Evolutionary conservation across 2,329 filamentous ascomycete genomes (phyloP), one percentile per base, ranked within the genome.

Genomic region (Alternaria hordeiaustralica): DNA sequence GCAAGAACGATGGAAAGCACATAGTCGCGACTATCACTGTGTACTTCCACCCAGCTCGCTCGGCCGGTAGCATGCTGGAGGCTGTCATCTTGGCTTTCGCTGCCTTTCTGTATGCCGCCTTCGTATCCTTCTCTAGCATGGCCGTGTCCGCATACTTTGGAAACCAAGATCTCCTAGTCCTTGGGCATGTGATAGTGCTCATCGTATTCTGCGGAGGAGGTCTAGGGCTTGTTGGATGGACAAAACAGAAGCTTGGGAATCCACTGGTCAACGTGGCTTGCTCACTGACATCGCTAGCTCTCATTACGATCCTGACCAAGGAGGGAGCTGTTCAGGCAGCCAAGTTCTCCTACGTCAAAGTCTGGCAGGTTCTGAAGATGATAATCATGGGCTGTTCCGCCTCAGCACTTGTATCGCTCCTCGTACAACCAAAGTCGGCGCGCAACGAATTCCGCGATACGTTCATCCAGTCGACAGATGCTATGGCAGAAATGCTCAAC

Each of bases 21-120:
- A 90, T 97, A 75, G 93, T 97, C 55, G 94, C 94, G 30, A 97
- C 95, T 3, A 89, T 97, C 61, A 96, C 93, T 1, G 94, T 97
- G 11, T 98, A 97, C 76, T 98, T 97, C 74, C 94, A 97, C 78
- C 94, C 95, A 5, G 92, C 93, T 6, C 87, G 95, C 61, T 93
- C 93, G 18, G 88, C 90, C 25, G 95, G 95, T 1, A 96, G 92
- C 69, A 97, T 97, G 93, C 87, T 93, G 61, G 92, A 97, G 80
- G 94, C 94, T 4, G 87, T 91, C 11, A 81, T 94, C 33, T 89
- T 96, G 61, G 92, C 93, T 6, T 81, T 92, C 41, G 84, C 91
- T 33, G 94, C 94, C 2, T 92, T 97, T 64, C 80, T 89, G 41
- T 98, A 97, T 77, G 90, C 91, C 3, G 87, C 89, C 33, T 83